Base-by-base conservation (phyloP, 169 alveolate species). In the Cytauxzoon felis region DNA sequence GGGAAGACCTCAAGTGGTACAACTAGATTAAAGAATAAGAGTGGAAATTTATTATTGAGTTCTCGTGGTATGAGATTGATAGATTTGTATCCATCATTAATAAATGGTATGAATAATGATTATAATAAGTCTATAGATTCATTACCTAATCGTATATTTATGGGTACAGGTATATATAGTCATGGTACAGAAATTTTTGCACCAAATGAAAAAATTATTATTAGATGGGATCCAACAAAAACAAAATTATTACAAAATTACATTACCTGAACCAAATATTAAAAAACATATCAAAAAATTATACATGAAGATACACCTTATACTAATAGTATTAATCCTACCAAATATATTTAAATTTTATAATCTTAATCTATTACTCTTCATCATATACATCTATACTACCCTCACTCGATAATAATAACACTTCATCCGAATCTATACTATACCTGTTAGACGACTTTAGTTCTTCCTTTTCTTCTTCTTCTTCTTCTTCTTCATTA, bases 151-250 rank as follows among this genome's bases (percentile, higher is more conserved):
- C 63, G 93, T 19, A 87, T 82, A 41, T 90, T 90, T 51, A 68
- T 90, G 32, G 94, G 93, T 9, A 90, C 95, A 0, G 95, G 95
- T 18, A 72, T 87, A 53, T 90, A 91, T 64, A 90, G 93, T 27
- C 78, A 91, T 60, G 94, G 93, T 21, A 90, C 95, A 26, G 91
- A 81, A 53, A 87, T 89, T 41, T 72, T 81, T 18, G 88, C 94
- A 40, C 93, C 93, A 6, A 69, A 51, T 41, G 94, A 90, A 42
- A 80, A 80, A 40, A 80, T 87, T 19, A 68, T 78, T 30, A 82
- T 89, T n/a, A 63, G 81, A 5, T 89, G 94, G 93, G 87, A 83
- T 36, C 93, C 93, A 33, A 88, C 89, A 38, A 84, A 82, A 54
- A 89, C 83, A 40, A 88, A 78, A 21, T 78, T 82, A 52, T 66